Evolutionary conservation across 2,329 filamentous ascomycete species (phyloP), one percentile per base, ranked within the genome.

Genomic region (Phialemonium atrogriseum): DNA sequence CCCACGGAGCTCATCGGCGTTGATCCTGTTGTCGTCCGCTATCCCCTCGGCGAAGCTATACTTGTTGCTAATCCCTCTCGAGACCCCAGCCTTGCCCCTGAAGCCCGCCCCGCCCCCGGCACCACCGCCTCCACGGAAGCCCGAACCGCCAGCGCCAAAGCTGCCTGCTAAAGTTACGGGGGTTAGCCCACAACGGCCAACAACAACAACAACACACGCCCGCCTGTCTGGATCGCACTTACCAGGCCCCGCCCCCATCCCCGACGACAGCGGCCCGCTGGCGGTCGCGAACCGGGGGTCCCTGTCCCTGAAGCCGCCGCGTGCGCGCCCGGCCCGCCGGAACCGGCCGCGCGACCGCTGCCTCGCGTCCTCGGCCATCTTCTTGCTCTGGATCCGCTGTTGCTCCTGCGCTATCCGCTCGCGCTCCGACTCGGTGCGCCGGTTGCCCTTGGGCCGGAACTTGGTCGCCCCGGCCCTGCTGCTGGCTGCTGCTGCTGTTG

Each of bases 1-100:
- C 42, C 52, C 63, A 42, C 68, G 68, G 28, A 77, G 66, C 34
- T 64, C 60, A 44, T 77, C 71, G 41, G 70, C 67, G 42, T 76
- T 73, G 47, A 76, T 68, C 50, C 72, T 56, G 20, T 59, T 43
- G 38, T 73, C 66, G 36, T 54, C 42, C 18, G 17, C 28, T 13
- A 15, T 24, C 7, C 28, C 51, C 27, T 62, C 55, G 22, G 53
- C 52, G 36, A 66, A 64, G 24, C 55, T 59, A 29, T 39, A 36
- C 33, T 54, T 60, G 24, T 49, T 14, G 12, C 28, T 21, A 10
- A 6, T 30, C 9, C 50, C 32, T 66, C 56, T 26, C 52, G 45
- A 33, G 56, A 32, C 32, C 10, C 27, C 31, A 8, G 30, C 29
- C 14, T 20, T 24, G 24, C 22, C 24, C 9, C 30, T 27, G 17